Conservation (phyloP, 345 rosid genomes). For the Pseudoturritis turrita region DNA sequence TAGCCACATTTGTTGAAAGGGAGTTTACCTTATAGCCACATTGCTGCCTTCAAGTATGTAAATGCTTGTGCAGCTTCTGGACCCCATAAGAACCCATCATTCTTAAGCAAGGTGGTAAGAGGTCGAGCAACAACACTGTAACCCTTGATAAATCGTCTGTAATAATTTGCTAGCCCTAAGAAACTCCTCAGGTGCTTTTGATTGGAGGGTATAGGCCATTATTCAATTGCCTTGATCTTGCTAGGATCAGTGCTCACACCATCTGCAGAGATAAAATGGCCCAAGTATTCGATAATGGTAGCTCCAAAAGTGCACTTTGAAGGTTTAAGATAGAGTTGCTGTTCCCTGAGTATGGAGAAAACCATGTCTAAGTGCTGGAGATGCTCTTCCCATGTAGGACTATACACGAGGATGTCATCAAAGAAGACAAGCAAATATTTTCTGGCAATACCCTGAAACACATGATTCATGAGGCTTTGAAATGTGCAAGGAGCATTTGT, state of each 20-base stretch:
- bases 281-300: neutral
- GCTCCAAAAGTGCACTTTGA: neutral
- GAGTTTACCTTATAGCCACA: no score
- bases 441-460: neutral
- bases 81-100: no score
- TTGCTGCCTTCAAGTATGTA: no score
- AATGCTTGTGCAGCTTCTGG: no score
- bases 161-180: neutral
- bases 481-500: neutral
- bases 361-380: no score
- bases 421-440: neutral
- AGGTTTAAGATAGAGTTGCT: neutral
- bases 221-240: neutral
- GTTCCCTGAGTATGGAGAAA: neutral
- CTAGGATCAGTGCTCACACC: neutral
- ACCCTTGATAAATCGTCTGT: neutral
- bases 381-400: neutral
- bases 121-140: no score
- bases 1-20: no score
- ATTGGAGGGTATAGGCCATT: neutral
- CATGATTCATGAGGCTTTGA: neutral
- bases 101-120: no score
- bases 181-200: neutral
- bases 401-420: neutral
- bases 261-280: neutral